Evolutionary conservation across 2,329 filamentous ascomycete species (phyloP), one percentile per base, ranked within the genome.

Genomic region (Didymella arachidicola): DNA sequence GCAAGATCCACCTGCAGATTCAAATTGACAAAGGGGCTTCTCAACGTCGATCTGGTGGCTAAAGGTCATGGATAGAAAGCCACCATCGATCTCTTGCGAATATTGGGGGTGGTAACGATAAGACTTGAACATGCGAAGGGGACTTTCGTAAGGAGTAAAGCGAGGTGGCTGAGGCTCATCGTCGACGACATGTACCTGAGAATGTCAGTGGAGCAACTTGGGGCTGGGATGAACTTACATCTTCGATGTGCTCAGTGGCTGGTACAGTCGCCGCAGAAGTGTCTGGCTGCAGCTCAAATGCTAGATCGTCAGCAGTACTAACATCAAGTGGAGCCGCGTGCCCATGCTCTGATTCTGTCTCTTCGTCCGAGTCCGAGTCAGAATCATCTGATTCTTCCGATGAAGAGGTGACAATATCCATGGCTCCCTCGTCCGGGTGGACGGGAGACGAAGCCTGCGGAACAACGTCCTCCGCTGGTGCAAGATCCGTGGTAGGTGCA

Each of bases 101-200:
- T 88, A 98, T 50, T 86, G 82, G 30, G 92, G 91, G 73, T 98
- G 93, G 74, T 94, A 97, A 67, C 94, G 92, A 79, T 91, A 99
- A 36, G 91, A 89, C 75, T 88, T 92, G 77, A 98, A 97, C 67
- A 86, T 85, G 66, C 86, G 87, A 60, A 99, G 82, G 30, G 93
- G 91, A 72, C 92, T 96, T 72, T 90, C 84, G 78, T 99, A 99
- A 2, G 92, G 88, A 32, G 82, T 81, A 62, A 78, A 84, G 78
- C 65, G 75, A 32, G 53, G 34, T 27, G 57, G 44, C 34, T 72
- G 59, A 38, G 57, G 38, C 36, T 71, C 62, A 22, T 60, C 60
- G 19, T 65, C 59, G 6, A 53, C 8, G 18, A 45, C 30, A 8
- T 42, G 51, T 29, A 51, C 44, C 74, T 74, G 27, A 12, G 49